Percentiles rank a stretch among this genome's conserved stretches.
Conservation (phyloP, 441 rosid species). For the Kokia cookei region DNA sequence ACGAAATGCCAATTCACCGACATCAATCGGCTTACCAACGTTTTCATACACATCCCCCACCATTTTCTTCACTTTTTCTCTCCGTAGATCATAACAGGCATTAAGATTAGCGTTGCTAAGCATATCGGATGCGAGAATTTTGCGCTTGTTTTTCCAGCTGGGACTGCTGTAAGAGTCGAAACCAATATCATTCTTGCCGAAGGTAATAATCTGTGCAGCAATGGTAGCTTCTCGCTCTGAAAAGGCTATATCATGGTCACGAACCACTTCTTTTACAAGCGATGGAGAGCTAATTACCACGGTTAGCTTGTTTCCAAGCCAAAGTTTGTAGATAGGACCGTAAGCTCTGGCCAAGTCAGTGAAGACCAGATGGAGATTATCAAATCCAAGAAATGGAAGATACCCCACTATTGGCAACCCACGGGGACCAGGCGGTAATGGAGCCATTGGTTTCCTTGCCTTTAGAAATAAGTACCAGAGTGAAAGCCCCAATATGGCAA, state of each 20-base stretch:
- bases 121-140: constrained; percentile 42
- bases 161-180: constrained; percentile 34
- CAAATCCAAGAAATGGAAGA: constrained; percentile 49
- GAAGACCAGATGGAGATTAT: constrained; percentile 36
- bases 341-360: constrained; percentile 28
- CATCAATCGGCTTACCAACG: constrained; percentile 22
- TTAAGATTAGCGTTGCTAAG: constrained; percentile 32
- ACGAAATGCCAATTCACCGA: constrained; percentile 35
- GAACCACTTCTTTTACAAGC: constrained; percentile 44
- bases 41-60: constrained; percentile 18
- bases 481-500: neutral
- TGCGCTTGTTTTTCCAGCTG: constrained; percentile 39
- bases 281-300: constrained; percentile 45
- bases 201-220: constrained; percentile 23
- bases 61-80: constrained; percentile 24
- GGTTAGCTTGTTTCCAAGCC: constrained; percentile 38
- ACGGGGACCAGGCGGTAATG: constrained; percentile 53
- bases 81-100: constrained; percentile 27
- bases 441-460: neutral
- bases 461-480: neutral
- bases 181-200: constrained; percentile 37
- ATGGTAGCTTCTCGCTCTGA: constrained; percentile 38
- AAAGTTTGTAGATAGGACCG: constrained; percentile 50
- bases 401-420: constrained; percentile 59
- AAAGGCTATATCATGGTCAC: constrained; percentile 40